phyloP scores from a whole-genome alignment of 2,329 filamentous ascomycete species.

The Colletotrichum costaricense region DNA sequence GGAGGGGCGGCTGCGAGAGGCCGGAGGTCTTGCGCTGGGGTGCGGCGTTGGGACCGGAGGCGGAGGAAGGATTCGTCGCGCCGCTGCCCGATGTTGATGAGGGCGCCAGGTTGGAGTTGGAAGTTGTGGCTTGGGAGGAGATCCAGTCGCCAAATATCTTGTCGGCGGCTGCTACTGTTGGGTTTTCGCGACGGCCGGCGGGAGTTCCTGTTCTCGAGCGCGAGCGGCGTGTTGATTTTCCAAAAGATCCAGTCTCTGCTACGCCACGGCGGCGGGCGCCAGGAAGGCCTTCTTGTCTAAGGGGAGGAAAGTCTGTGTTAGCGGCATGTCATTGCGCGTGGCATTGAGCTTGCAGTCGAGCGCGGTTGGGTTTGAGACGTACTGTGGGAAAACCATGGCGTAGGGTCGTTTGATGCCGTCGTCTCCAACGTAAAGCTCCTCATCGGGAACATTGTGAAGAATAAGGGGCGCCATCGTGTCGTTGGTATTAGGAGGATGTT shows the following conservation, averaged over 20 bases:
- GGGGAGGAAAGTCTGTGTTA: constrained; percentile 14
- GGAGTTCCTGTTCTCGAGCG: constrained; percentile 71
- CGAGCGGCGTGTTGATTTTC: constrained; percentile 73
- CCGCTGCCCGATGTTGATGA: constrained; percentile 10
- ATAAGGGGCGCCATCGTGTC: constrained; percentile 71
- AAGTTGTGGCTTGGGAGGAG: constrained; percentile 54
- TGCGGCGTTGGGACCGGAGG: neutral
- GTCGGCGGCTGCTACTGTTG: constrained; percentile 71
- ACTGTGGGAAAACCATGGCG: constrained; percentile 75
- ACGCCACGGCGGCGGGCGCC: constrained; percentile 62
- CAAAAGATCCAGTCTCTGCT: constrained; percentile 74
- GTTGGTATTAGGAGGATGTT: constrained; percentile 43
- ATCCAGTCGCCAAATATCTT: constrained; percentile 71
- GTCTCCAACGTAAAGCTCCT: constrained; percentile 74
- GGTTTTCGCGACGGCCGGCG: constrained; percentile 66
- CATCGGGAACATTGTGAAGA: constrained; percentile 75
- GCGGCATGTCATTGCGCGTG: constrained; percentile 13
- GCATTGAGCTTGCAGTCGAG: neutral
- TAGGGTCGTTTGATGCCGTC: constrained; percentile 75
- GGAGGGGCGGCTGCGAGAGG: constrained; percentile 46
- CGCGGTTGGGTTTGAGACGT: constrained; percentile 40
- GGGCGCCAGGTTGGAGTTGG: constrained; percentile 36
- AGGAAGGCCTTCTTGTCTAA: constrained; percentile 64
- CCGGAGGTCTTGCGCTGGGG: constrained; percentile 50
- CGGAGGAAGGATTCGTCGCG: neutral